Percentiles rank a stretch among this genome's conserved stretches.
These are phyloP conservation scores for Kluyveromyces siamensis DNA, from an alignment of 805 yeast genomes.

Conservation along the genomic window DNA sequence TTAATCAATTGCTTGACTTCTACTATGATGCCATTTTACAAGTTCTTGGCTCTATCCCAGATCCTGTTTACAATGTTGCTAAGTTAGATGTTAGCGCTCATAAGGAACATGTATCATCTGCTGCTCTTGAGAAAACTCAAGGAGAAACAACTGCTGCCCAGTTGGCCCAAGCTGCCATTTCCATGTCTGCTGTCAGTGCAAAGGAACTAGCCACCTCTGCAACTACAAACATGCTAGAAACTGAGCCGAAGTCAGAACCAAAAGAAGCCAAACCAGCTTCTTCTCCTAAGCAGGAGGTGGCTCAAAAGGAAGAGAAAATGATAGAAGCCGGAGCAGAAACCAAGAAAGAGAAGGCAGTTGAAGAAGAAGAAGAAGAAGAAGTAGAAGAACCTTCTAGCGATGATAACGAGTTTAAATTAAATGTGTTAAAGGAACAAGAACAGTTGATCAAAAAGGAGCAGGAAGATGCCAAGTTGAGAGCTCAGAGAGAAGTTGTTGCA, in stretches of 20 bases:
- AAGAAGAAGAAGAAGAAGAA: slow-evolving; percentile 6
- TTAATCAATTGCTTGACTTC: slow-evolving; percentile 20
- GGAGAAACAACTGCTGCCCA: slow-evolving; percentile 2
- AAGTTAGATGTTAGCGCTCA: slow-evolving; percentile 70
- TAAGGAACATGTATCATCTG: slow-evolving; percentile 8
- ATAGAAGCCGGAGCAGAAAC: slow-evolving; percentile 4
- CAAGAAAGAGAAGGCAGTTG: slow-evolving; percentile 4
- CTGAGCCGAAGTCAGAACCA: neutral
- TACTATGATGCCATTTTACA: slow-evolving; percentile 84
- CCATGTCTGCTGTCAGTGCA: neutral
- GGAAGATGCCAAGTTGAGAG: slow-evolving; percentile 53
- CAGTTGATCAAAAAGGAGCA: slow-evolving; percentile 79
- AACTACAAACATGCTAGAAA: neutral
- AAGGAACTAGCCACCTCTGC: slow-evolving; percentile 1
- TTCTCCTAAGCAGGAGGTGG: slow-evolving; percentile 3
- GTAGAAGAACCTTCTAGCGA: slow-evolving; percentile 11
- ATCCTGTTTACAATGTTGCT: slow-evolving; percentile 91
- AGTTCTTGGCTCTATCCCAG: slow-evolving; percentile 84
- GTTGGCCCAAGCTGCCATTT: slow-evolving; percentile 16
- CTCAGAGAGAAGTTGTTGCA: slow-evolving; percentile 18
- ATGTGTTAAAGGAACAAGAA: slow-evolving; percentile 72
- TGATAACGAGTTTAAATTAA: slow-evolving; percentile 54
- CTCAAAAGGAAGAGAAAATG: slow-evolving; percentile 1
- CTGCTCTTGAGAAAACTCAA: slow-evolving; percentile 5
- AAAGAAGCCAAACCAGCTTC: slow-evolving; percentile 1